Base-by-base conservation (phyloP, 2,329 filamentous ascomycete genomes). In the Xylaria sp. region DNA sequence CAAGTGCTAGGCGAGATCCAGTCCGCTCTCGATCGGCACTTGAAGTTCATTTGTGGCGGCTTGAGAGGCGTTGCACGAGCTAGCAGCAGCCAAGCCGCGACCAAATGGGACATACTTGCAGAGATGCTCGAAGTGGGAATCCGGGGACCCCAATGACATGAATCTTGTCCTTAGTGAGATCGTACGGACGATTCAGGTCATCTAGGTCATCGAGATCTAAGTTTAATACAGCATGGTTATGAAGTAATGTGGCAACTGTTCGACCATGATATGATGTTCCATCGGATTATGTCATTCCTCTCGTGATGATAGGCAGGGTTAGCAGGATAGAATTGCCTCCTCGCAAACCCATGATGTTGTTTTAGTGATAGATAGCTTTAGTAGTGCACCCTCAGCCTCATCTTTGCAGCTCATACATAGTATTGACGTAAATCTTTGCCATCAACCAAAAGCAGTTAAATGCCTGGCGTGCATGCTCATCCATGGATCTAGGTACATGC, bases 31-130 rank as follows among this genome's bases (percentile, higher is more conserved):
- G 84, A 89, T 57, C 82, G 83, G 43, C 80, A 90, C 48, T 71
- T 93, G 27, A 79, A 83, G 0, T 96, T 96, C 73, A 81, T 95
- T 13, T 83, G 83, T 2, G 87, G 88, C 51, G 92, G 91, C 0
- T 73, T 97, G 65, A 85, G 89, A 55, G 89, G 90, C 9, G 86
- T 95, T 9, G 88, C 91, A 51, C 84, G 93, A 68, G 90, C 89
- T 33, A 89, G 90, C 48, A 87, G 87, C 27, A 87, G 91, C 56
- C 72, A 75, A 13, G 78, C 80, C 40, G 76, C 82, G 70, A 71
- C 84, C 31, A 86, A 88, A 72, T 94, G 93, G 90, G 91, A 95
- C 75, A 86, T 90, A 62, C 74, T 97, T 62, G 92, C 90, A 0
- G 92, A 96, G 74, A 90, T 90, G 79, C 75, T 96, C 44, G 90